Conservation (phyloP, 805 yeast species). For the Ogataea parapolymorpha region DNA sequence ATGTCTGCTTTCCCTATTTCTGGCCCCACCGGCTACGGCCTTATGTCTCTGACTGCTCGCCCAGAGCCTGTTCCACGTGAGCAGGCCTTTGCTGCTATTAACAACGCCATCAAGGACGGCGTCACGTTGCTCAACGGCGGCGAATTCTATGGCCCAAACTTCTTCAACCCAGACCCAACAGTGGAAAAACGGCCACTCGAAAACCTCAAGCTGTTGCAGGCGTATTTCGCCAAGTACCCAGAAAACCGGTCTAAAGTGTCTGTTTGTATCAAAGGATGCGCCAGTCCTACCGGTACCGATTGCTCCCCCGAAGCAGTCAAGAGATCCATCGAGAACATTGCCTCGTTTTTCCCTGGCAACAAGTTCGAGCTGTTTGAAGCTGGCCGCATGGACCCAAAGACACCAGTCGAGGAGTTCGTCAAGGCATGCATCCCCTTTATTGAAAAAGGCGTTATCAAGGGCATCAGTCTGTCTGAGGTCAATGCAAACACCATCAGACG, state of each 20-base stretch:
- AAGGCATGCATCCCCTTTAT: conserved; percentile 54
- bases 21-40: conserved; percentile 60
- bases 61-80: conserved; percentile 52
- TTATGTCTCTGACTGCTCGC: conserved; percentile 79
- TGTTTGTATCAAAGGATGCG: conserved; percentile 69
- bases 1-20: not conserved
- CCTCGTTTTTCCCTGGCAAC: conserved; percentile 27
- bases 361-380: conserved; percentile 49
- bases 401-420: conserved; percentile 59
- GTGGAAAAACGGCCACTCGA: conserved; percentile 22
- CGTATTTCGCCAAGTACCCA: conserved; percentile 57
- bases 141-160: conserved; percentile 63
- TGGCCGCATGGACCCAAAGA: conserved; percentile 61
- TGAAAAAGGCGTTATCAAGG: conserved; percentile 62
- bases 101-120: conserved; percentile 47
- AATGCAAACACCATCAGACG: conserved; percentile 56
- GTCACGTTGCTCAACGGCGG: conserved; percentile 65
- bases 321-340: conserved; percentile 46
- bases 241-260: conserved; percentile 53
- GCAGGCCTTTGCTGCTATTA: conserved; percentile 51
- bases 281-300: conserved; percentile 38
- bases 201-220: conserved; percentile 55
- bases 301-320: conserved; percentile 47
- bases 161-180: conserved; percentile 29
- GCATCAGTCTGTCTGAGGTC: conserved; percentile 73